Conservation (phyloP, 306 rosid genomes). For the Acacia confusa region DNA sequence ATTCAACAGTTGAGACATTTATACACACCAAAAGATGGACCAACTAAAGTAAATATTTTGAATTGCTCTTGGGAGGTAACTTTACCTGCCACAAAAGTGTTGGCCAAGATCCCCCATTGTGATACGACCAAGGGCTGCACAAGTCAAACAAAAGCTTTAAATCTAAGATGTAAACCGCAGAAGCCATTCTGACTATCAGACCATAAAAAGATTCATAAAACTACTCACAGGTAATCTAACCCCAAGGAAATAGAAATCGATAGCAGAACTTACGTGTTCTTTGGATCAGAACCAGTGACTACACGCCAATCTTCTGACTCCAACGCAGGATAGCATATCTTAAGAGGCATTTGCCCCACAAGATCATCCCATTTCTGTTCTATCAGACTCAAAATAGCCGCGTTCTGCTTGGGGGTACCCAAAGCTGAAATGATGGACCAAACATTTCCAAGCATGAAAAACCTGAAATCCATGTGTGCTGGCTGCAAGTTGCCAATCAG, state of each 20-base stretch:
- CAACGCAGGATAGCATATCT: constrained; percentile 86
- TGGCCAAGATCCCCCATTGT: constrained; percentile 94
- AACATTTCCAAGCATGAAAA: constrained; percentile 81
- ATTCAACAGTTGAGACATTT: neutral
- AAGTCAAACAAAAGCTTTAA: constrained; percentile 27
- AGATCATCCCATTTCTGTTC: constrained; percentile 91
- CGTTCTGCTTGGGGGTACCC: constrained; percentile 69
- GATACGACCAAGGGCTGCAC: constrained; percentile 94
- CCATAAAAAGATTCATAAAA: neutral
- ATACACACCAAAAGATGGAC: neutral
- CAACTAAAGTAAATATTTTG: neutral
- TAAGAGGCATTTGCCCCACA: constrained; percentile 77
- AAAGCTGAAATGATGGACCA: constrained; percentile 81
- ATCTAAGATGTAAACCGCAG: neutral
- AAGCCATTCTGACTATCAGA: constrained; percentile 24
- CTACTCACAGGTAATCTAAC: neutral
- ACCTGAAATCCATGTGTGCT: constrained; percentile 93
- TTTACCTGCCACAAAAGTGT: constrained; percentile 90
- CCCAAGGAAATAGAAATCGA: neutral
- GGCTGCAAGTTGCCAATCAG: constrained; percentile 95
- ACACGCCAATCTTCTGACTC: constrained; percentile 83
- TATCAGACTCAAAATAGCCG: constrained; percentile 70
- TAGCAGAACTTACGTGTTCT: constrained; percentile 79
- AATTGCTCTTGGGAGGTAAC: neutral
- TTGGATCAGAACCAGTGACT: constrained; percentile 83